phyloP scores from a whole-genome alignment of 768 basidiomycete genomes.

The Serendipita vermifera region DNA sequence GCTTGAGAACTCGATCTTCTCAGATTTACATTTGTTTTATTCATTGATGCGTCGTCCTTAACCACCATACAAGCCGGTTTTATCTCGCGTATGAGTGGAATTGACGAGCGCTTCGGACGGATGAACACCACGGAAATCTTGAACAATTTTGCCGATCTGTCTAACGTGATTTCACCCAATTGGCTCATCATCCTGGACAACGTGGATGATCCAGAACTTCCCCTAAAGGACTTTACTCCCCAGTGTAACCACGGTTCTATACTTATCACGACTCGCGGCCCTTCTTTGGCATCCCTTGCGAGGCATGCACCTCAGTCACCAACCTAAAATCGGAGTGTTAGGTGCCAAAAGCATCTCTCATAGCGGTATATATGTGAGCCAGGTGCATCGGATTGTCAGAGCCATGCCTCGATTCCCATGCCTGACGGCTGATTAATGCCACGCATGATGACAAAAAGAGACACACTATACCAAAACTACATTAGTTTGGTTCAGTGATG shows the following conservation, averaged over 20 bases:
- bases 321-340: too few relatives aligned
- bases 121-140: not conserved
- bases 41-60: not conserved
- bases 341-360: too few relatives aligned
- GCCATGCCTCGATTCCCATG: too few relatives aligned
- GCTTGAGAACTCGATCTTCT: not conserved
- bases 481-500: too few relatives aligned
- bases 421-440: too few relatives aligned
- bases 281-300: not conserved
- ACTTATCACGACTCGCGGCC: not conserved
- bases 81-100: not conserved
- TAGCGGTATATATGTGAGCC: too few relatives aligned
- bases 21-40: not conserved
- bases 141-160: not conserved
- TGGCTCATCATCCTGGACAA: conserved; percentile 5
- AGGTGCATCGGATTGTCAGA: too few relatives aligned
- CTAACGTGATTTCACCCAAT: not conserved
- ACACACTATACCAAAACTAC: too few relatives aligned
- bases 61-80: not conserved
- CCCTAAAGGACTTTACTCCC: not conserved
- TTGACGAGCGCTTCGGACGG: not conserved
- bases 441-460: too few relatives aligned
- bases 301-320: not conserved
- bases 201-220: not conserved
- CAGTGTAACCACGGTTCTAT: not conserved